Evolutionary conservation across 129 eudicot species (phyloP), one percentile per base, ranked within the genome.

Genomic region (Scalesia atractyloides): DNA sequence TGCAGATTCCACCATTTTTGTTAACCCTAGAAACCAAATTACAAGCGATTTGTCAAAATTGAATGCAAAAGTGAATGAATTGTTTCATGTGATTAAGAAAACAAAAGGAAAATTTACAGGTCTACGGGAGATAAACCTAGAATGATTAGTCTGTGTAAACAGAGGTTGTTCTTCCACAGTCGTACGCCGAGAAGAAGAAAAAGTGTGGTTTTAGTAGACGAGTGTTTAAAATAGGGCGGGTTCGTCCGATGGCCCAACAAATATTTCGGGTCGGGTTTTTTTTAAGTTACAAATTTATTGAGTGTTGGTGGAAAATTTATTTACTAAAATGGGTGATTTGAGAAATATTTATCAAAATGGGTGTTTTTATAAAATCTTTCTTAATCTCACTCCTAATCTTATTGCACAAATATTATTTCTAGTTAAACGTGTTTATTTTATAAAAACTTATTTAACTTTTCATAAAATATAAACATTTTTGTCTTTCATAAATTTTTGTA

Each of bases 1-100:
- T 15, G 78, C 82, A 26, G 95, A 56, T 68, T 70, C 86, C 95
- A 22, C 80, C 84, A 71, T 77, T 70, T 70, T 70, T 70, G 57
- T 37, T 70, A 75, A 75, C 68, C 67, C 73, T 75, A 75, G 56
- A 63, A 19, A 61, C 53, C 46, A 26, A 2, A 24, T 41, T 36
- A 66, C 24, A 54, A 58, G 24, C 37, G 33, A 41, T 66, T 54
- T 26, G 46, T 4, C 65, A 37, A 44, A 24, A 72, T 41, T 9
- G 76, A 44, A 2, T 30, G 33, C 33, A 2, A 26, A 22, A 58
- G 15, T 19, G 19, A 60, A 34, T 13, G 3, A 16, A 22, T 49
- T 50, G 19, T 13, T 73, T 73, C 18, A 20, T 37, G 63, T 17
- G 18, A 36, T 16, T 16, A n/a, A 18, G 36, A 50, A 37, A 53